Percentiles rank a stretch among this genome's conserved stretches.
phyloP scores from a whole-genome alignment of 495 filamentous ascomycete species.

The Aspergillus bertholletiae region DNA sequence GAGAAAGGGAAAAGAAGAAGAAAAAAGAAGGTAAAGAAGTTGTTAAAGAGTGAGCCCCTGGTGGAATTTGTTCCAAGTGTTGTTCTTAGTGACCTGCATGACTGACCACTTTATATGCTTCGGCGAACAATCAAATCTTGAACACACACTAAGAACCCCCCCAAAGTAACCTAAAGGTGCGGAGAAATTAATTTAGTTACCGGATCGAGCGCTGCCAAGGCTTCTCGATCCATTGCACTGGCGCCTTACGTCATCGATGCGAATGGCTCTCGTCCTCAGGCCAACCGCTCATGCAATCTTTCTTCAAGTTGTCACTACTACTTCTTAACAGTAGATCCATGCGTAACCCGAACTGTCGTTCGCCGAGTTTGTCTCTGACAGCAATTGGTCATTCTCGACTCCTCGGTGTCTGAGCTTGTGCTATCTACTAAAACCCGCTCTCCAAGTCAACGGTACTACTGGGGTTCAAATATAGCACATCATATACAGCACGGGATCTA shows the following conservation, averaged over 20 bases:
- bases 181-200: background rate
- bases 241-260: slow-evolving; percentile 2
- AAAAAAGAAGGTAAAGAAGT: background rate
- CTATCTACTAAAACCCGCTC: background rate
- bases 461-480: too few relatives aligned
- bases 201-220: background rate
- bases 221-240: background rate
- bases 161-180: background rate
- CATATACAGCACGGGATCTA: too few relatives aligned
- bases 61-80: background rate
- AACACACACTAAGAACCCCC: background rate
- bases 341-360: too few relatives aligned
- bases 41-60: background rate
- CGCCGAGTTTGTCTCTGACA: too few relatives aligned
- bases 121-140: too few relatives aligned
- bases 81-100: background rate
- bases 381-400: background rate
- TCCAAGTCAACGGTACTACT: background rate
- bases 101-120: background rate
- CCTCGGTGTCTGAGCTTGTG: background rate
- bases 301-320: too few relatives aligned
- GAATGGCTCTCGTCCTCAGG: too few relatives aligned
- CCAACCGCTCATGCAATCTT: too few relatives aligned
- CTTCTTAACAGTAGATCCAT: too few relatives aligned
- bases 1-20: slow-evolving; percentile 1